Evolutionary conservation across 176 grass and related monocot genomes (phyloP), one percentile per base, ranked within the genome.

Genomic region (Paspalum notatum): DNA sequence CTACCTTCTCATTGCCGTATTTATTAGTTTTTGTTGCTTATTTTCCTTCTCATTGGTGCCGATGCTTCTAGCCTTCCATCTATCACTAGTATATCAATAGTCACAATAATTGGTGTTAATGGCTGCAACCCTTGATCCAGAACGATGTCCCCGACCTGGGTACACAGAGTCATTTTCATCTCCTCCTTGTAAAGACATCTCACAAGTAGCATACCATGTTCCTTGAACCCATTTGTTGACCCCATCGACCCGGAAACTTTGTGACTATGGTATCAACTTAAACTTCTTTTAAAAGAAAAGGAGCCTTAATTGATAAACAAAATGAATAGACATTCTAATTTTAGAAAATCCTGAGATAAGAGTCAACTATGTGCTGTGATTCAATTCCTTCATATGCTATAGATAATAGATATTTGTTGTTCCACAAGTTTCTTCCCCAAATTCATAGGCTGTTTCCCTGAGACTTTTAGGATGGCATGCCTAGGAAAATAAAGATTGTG

Each of bases 391-490:
- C 2, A 50, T 32, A 49, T 21, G 44, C n/a, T 67, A 18, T 78
- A 73, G 4, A 80, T 66, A 59, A 18, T 78, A 73, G 4, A 80
- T 66, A 59, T 72, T 42, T 18, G 56, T 59, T 77, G 6, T 78
- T 82, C 65, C 12, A 51, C 7, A 42, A 2, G 27, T 18, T 12
- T 63, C 25, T 26, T 18, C 42, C 26, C 44, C 14, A 12, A 8
- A 25, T 60, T 12, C 13, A 21, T 17, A 13, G 6, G 10, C 32
- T 63, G 24, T 22, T 54, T 44, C 57, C 37, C 21, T 16, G 22
- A 6, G 0, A 68, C 56, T 14, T 59, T n/a, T 61, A 45, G 40
- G 52, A 67, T 53, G 78, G 9, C 37, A 82, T 16, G 5, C 68
- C 20, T 87, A 26, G 16, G 60, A 65, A 80, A 24, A 77, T n/a